Evolutionary conservation across 1,139 yeast genomes (phyloP), one percentile per base, ranked within the genome.

Genomic region (Arxiozyma telluris): DNA sequence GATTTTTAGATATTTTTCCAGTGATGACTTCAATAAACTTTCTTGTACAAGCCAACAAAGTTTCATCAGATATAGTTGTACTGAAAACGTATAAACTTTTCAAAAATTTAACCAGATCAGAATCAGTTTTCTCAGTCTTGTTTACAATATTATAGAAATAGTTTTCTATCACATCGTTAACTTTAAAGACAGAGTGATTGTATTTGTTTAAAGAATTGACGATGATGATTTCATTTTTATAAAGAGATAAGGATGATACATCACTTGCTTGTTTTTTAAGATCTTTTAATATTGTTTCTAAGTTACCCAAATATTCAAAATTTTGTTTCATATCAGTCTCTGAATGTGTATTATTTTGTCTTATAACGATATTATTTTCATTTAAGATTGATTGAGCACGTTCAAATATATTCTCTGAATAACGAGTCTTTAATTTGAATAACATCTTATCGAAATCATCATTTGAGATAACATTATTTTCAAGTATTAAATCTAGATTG

Each of bases 231-330:
- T 61, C 70, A 47, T 61, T 61, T 18, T 61, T 60, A 38, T 58
- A 58, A 18, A 68, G 54, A 21, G 69, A 71, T 18, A 80, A 58
- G 1, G 76, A 70, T 27, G 81, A 65, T 0, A 83, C 76, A 63
- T 87, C 93, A 56, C 77, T 76, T 44, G 81, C 74, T 51, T 76
- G 76, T 53, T 78, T 82, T 56, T 76, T 78, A 54, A 86, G 75
- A 62, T 88, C 95, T 55, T 79, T 82, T 27, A 66, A 53, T 20
- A 67, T 57, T 1, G 71, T 64, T 52, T 63, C 67, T 41, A 67
- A 54, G 48, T 65, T 66, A 11, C 64, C 63, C 38, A 67, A 53
- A 52, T 66, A 67, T 44, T 63, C 69, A 22, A 43, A 48, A 50
- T 59, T 47, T 54, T 57, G 46, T 50, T 56, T 47, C 57, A 55